Evolutionary conservation across 176 grass and related monocot species (phyloP), one percentile per base, ranked within the genome.

Genomic region (Juncus effusus): DNA sequence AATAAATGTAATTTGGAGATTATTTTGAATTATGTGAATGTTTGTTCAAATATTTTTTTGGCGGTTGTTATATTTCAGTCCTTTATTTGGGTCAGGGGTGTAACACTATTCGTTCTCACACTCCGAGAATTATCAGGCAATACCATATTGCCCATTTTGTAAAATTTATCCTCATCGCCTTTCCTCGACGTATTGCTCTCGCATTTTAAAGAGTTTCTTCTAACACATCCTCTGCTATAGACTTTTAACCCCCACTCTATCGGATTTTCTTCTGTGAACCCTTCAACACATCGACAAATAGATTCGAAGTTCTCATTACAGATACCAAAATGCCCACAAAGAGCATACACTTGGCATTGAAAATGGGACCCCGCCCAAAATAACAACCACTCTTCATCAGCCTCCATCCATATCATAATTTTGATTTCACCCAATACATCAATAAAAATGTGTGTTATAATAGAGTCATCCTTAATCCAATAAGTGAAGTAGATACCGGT

Each of bases 281-380:
- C 70, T 6, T 16, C 36, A 9, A 61, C 62, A 11, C 75, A 73
- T 66, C 47, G 41, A 28, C 41, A 16, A 47, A 19, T 50, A 66
- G 39, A 40, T 66, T 38, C 19, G 47, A 66, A 51, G 47, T n/a
- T 16, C 63, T 77, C 69, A 59, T 83, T 58, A 58, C 83, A 90
- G 51, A 63, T 62, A 51, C 73, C 78, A 58, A 78, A 90, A 72
- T 83, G 59, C 57, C 83, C 80, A 19, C 80, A 90, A 40, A 80
- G 63, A 56, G 68, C 68, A 44, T 51, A 78, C 15, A 68, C 83
- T 65, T 83, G 72, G 61, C 87, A 91, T 39, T 75, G 80, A 36
- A 55, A 14, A 64, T 39, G 65, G 3, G 88, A 83, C 28, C 78
- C 58, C 45, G 76, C 54, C 38, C 6, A 79, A 39, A 42, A 71